Conservation (phyloP, 116 monocot species). For the Papilionanthe hybrid region DNA sequence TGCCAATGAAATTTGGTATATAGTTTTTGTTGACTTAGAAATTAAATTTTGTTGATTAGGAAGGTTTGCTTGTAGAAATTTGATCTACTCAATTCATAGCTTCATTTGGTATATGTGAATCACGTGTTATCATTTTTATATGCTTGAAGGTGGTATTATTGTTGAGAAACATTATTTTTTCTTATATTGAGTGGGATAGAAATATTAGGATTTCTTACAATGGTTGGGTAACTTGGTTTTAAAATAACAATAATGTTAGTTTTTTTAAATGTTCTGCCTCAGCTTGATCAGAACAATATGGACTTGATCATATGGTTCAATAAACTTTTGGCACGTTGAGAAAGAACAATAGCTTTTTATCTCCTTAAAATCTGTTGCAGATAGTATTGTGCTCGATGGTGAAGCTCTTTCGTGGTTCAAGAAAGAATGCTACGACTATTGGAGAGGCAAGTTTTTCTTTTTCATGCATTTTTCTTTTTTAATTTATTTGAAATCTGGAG, state of each 20-base stretch:
- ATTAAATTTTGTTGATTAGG: no score
- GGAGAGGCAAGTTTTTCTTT: conserved; percentile 56
- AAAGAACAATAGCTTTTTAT: background rate
- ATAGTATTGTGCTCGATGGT: conserved; percentile 78
- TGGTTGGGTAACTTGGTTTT: background rate
- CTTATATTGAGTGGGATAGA: background rate
- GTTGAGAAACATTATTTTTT: no score
- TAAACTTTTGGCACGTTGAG: background rate
- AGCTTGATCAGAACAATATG: background rate
- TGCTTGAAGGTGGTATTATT: background rate
- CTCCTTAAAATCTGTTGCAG: conserved; percentile 31
- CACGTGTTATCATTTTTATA: background rate
- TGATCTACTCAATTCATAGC: no score
- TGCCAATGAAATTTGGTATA: background rate
- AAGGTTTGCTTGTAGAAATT: no score
- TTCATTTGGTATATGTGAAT: background rate
- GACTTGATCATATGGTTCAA: background rate
- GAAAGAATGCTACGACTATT: conserved; percentile 60
- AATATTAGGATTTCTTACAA: background rate
- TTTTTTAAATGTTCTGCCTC: background rate
- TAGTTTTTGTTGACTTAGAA: no score
- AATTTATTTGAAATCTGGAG: background rate
- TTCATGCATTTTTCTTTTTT: background rate
- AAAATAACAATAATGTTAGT: background rate
- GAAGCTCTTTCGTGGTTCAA: conserved; percentile 44